Evolutionary conservation across 2,329 filamentous ascomycete species (phyloP).

Genomic region (Mycogone perniciosa): DNA sequence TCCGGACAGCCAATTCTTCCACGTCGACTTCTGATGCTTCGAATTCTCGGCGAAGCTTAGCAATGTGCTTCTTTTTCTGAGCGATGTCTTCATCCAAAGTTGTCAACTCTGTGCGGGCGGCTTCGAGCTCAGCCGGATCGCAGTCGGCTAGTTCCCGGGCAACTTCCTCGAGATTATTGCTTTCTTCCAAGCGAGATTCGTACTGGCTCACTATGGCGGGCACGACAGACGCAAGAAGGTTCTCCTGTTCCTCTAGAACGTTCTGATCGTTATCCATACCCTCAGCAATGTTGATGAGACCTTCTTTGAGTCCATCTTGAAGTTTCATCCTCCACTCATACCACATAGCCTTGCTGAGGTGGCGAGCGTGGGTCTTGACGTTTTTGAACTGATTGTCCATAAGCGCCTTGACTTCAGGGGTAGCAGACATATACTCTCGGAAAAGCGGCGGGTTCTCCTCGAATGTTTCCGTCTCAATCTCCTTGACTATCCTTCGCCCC

Average conservation of each 20-base stretch:
- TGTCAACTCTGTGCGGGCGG: constrained; percentile 62
- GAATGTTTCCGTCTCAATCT: constrained; percentile 83
- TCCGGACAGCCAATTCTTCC: constrained; percentile 57
- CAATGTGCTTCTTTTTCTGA: constrained; percentile 61
- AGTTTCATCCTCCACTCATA: constrained; percentile 96
- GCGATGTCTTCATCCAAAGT: constrained; percentile 62
- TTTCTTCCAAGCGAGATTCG: constrained; percentile 56
- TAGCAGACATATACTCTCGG: constrained; percentile 80
- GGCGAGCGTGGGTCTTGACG: constrained; percentile 83
- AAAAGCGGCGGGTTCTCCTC: constrained; percentile 89
- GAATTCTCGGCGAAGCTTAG: constrained; percentile 59
- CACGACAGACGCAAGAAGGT: constrained; percentile 59
- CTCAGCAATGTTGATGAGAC: constrained; percentile 65
- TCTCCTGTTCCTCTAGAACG: constrained; percentile 60
- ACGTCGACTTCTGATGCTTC: constrained; percentile 61
- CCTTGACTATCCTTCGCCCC: constrained; percentile 79
- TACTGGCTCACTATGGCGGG: constrained; percentile 58
- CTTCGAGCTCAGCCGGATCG: constrained; percentile 71
- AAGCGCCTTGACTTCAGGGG: constrained; percentile 71
- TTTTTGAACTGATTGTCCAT: constrained; percentile 99
- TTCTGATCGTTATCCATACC: constrained; percentile 71
- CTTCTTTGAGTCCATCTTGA: constrained; percentile 72
- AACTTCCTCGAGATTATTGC: constrained; percentile 61
- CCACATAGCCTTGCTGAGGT: constrained; percentile 94
- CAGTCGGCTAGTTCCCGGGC: constrained; percentile 71